Conservation (phyloP, 1,284 basidiomycete genomes). For the Rhodotorula sp. region DNA sequence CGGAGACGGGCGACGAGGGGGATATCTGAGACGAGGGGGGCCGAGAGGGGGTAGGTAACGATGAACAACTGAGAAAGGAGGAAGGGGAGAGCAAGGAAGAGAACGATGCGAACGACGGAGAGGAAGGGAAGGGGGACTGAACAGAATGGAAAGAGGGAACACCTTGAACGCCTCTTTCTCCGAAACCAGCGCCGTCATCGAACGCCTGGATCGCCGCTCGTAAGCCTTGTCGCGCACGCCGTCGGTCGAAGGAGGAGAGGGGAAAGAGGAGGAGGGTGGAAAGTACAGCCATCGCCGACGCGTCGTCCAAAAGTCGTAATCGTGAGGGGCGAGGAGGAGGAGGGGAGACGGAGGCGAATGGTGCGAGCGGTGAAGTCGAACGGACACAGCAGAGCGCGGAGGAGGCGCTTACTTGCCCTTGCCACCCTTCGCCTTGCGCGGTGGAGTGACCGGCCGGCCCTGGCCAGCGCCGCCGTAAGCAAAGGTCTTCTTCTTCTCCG, state of each 20-base stretch:
- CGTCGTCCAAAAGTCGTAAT: not conserved
- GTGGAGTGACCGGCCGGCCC: constrained; percentile 59
- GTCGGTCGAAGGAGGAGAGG: not conserved
- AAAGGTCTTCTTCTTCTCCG: constrained; percentile 95
- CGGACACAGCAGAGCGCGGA: not conserved
- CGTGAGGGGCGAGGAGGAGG: not conserved
- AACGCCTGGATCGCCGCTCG: not conserved
- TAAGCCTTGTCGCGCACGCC: not conserved
- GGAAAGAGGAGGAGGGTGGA: not conserved
- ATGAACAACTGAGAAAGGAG: not conserved
- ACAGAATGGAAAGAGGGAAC: not conserved
- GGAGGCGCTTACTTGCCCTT: constrained; percentile 39
- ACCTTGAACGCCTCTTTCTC: not conserved
- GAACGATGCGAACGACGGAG: not conserved
- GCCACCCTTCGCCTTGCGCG: constrained; percentile 57
- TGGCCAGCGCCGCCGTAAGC: constrained; percentile 51
- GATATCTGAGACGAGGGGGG: not conserved
- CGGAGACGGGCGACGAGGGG: not conserved
- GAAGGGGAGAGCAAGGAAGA: not conserved
- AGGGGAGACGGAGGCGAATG: not conserved
- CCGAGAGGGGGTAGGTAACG: not conserved
- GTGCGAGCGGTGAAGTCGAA: too few species aligned
- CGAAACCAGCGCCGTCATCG: not conserved
- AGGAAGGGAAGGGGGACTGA: not conserved
- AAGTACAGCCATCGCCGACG: not conserved